A percentile compares a stretch with the other conserved stretches of the same genome.
phyloP scores from a whole-genome alignment of 2,329 filamentous ascomycete genomes.

The Botryotinia convoluta region DNA sequence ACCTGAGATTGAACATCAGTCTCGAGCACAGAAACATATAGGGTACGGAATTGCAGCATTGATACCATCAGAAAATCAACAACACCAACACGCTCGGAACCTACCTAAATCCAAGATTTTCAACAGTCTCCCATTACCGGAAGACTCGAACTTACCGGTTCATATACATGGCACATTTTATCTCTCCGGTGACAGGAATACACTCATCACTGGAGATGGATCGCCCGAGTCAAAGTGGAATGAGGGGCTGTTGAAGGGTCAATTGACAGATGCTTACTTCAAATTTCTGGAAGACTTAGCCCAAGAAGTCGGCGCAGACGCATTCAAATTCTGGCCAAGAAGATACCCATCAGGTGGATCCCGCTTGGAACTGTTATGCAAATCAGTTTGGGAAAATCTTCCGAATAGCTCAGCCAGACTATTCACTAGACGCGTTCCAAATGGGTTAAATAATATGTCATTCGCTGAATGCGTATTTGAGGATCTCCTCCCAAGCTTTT shows the following conservation, averaged over 20 bases:
- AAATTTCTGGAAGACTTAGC: slow-evolving; percentile 29
- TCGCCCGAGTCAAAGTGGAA: slow-evolving; percentile 31
- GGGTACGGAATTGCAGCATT: slow-evolving; percentile 30
- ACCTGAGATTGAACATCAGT: too few relatives aligned
- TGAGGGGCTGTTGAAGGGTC: slow-evolving; percentile 27
- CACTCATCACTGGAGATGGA: slow-evolving; percentile 28
- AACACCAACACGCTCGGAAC: too few relatives aligned
- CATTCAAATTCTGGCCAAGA: slow-evolving; percentile 32
- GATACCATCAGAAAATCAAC: slow-evolving; percentile 17
- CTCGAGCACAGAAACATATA: too few relatives aligned
- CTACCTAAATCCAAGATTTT: too few relatives aligned
- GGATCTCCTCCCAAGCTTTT: too few relatives aligned
- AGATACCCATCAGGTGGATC: slow-evolving; percentile 18
- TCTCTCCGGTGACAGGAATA: slow-evolving; percentile 35
- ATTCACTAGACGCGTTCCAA: too few relatives aligned
- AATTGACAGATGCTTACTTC: slow-evolving; percentile 33
- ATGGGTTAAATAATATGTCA: too few relatives aligned
- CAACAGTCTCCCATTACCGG: slow-evolving; percentile 28
- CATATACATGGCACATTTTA: slow-evolving; percentile 37
- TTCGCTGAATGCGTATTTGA: too few relatives aligned
- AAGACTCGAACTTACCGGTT: slow-evolving; percentile 32
- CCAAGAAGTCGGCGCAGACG: slow-evolving; percentile 18
- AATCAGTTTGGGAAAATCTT: slow-evolving; percentile 30
- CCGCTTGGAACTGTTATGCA: slow-evolving; percentile 23
- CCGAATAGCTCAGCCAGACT: slow-evolving; percentile 23